Percentiles rank a stretch among this genome's conserved stretches.
phyloP scores from a whole-genome alignment of 2,329 filamentous ascomycete genomes.

The Fusarium sp. region DNA sequence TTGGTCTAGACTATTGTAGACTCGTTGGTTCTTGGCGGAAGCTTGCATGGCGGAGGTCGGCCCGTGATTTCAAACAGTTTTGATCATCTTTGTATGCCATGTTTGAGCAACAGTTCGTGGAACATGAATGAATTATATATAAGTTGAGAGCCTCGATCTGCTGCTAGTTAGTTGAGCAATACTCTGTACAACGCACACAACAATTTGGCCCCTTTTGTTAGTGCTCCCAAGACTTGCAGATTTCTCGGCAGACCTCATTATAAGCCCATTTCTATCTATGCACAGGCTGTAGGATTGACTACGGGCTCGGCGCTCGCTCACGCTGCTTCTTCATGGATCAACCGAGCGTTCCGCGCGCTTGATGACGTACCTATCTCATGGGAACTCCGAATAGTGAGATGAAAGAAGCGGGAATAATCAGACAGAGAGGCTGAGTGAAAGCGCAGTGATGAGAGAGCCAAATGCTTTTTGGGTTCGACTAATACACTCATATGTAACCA shows the following conservation, averaged over 20 bases:
- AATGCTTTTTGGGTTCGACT: background rate
- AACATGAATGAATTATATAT: background rate
- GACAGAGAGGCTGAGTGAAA: background rate
- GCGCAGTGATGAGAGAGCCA: background rate
- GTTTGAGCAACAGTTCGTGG: background rate
- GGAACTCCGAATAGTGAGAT: background rate
- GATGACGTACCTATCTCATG: conserved; percentile 11
- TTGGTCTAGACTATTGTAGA: conserved; percentile 5
- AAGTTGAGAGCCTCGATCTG: background rate
- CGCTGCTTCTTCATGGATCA: background rate
- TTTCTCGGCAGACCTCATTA: conserved; percentile 26
- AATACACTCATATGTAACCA: background rate
- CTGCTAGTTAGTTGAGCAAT: background rate
- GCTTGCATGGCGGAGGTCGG: conserved; percentile 4
- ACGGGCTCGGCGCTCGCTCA: conserved; percentile 7
- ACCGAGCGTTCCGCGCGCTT: conserved; percentile 11
- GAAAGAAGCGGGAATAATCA: too few species aligned
- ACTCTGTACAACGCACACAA: background rate
- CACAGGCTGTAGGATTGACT: background rate
- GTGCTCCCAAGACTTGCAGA: conserved; percentile 4
- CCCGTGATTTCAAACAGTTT: background rate
- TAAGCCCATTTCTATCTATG: conserved; percentile 3
- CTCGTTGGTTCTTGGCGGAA: conserved; percentile 10
- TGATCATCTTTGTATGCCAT: conserved; percentile 1
- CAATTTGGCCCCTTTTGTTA: background rate